These are phyloP conservation scores for Zygosaccharomyces lentus DNA, from an alignment of 805 yeast species.

Conservation along the genomic window DNA sequence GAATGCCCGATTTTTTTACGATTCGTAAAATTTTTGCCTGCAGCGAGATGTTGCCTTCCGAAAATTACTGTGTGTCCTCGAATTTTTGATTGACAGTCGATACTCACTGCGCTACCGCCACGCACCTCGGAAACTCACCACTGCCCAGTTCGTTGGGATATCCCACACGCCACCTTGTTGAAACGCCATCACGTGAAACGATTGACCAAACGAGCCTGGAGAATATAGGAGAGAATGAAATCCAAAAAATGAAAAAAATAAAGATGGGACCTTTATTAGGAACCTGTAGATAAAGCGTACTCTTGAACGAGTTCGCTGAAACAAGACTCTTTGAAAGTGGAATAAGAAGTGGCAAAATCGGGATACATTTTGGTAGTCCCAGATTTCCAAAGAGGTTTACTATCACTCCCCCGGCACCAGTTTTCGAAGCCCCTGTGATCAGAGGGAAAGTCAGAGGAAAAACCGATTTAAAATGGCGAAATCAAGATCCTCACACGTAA, in stretches of 20 bases:
- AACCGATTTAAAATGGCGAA: neutral
- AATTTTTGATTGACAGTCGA: no score
- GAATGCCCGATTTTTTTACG: no score
- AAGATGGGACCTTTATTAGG: neutral
- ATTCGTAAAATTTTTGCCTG: no score
- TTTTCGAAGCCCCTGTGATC: neutral
- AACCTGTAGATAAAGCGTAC: no score
- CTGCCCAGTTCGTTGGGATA: no score
- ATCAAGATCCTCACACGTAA: constrained; percentile 5
- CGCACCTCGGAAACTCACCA: no score
- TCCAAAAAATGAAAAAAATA: neutral
- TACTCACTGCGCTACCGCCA: no score
- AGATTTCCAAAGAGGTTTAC: neutral
- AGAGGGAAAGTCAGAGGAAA: neutral
- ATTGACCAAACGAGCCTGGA: neutral
- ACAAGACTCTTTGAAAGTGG: neutral
- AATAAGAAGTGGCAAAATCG: neutral
- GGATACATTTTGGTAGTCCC: neutral
- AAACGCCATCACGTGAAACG: neutral
- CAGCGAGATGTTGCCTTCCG: no score
- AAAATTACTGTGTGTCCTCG: no score
- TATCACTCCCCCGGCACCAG: neutral
- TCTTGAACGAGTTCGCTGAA: neutral
- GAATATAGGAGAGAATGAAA: neutral
- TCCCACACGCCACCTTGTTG: neutral